Percentiles rank a stretch among this genome's conserved stretches.
These are phyloP conservation scores for Cladosporium sp. DNA, from an alignment of 2,329 filamentous ascomycete species.

Conservation along the genomic window DNA sequence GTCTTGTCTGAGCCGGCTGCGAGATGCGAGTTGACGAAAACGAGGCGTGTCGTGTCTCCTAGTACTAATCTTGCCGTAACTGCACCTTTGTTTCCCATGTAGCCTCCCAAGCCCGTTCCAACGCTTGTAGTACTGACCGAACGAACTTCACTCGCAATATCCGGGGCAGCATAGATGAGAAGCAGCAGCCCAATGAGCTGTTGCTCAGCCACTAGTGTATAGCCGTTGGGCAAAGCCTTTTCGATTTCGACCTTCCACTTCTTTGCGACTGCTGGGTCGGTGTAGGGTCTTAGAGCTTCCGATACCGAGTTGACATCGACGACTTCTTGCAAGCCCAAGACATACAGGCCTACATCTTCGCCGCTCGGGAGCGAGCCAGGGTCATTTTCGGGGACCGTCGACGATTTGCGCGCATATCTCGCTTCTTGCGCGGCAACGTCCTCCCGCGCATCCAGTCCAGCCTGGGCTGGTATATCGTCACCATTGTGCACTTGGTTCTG, in stretches of 20 bases:
- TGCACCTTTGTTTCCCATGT: slow-evolving; percentile 94
- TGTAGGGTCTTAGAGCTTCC: slow-evolving; percentile 71
- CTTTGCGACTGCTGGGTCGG: slow-evolving; percentile 62
- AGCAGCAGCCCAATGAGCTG: slow-evolving; percentile 82
- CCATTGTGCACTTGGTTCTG: slow-evolving; percentile 13
- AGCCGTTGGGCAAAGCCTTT: slow-evolving; percentile 68
- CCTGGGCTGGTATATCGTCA: slow-evolving; percentile 15
- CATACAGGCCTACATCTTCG: slow-evolving; percentile 79
- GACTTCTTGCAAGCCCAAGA: slow-evolving; percentile 85
- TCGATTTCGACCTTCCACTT: slow-evolving; percentile 77
- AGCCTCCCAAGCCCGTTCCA: slow-evolving; percentile 84
- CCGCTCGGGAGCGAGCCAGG: slow-evolving; percentile 46
- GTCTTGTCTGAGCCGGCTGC: slow-evolving; percentile 76
- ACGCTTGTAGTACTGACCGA: slow-evolving; percentile 77
- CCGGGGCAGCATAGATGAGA: slow-evolving; percentile 76
- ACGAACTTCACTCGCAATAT: slow-evolving; percentile 66
- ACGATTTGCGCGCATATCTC: slow-evolving; percentile 36
- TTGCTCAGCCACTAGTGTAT: slow-evolving; percentile 68
- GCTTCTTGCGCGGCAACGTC: slow-evolving; percentile 44
- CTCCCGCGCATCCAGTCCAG: slow-evolving; percentile 33
- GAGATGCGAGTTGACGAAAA: slow-evolving; percentile 88
- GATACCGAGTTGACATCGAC: slow-evolving; percentile 75
- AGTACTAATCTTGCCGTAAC: slow-evolving; percentile 75
- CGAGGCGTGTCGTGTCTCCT: slow-evolving; percentile 80
- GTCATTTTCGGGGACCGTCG: slow-evolving; percentile 42